A percentile compares a stretch with the other conserved stretches of the same genome.
phyloP scores from a whole-genome alignment of 495 filamentous ascomycete species.

The Cladorrhinum samala region DNA sequence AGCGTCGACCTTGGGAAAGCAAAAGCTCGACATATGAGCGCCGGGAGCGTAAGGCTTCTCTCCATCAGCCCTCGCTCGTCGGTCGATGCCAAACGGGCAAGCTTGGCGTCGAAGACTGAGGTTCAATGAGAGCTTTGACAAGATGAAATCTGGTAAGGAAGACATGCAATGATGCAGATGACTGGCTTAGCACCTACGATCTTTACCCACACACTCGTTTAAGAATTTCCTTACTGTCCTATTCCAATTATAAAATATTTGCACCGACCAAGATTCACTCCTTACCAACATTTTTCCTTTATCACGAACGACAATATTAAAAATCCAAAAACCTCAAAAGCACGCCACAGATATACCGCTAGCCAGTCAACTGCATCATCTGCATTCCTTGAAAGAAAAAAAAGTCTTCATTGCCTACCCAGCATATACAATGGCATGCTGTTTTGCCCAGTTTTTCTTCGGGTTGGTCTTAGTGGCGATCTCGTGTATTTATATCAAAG shows the following conservation, averaged over 20 bases:
- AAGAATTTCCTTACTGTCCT: constrained; percentile 14
- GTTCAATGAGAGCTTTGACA: constrained; percentile 1
- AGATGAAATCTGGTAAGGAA: background rate
- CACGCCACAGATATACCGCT: background rate
- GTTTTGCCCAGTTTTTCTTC: background rate
- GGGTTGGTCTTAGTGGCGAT: background rate
- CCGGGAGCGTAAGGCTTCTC: constrained; percentile 64
- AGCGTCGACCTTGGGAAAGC: constrained; percentile 57
- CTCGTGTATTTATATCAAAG: background rate
- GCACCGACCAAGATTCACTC: constrained; percentile 24
- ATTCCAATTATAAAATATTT: constrained; percentile 5
- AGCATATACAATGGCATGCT: background rate
- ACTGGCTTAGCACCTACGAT: constrained; percentile 9
- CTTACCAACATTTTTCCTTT: constrained; percentile 14
- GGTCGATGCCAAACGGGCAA: constrained; percentile 32
- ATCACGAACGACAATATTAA: background rate
- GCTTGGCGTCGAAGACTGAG: constrained; percentile 4
- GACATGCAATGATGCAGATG: background rate
- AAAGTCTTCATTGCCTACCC: background rate
- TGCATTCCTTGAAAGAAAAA: no score
- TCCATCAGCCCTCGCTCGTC: constrained; percentile 52
- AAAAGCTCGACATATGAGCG: constrained; percentile 64
- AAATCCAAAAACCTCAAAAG: background rate
- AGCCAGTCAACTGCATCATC: constrained; percentile 1
- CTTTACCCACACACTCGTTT: constrained; percentile 14